phyloP scores from a whole-genome alignment of 495 filamentous ascomycete genomes.

The Hypoxylon subgilvum region DNA sequence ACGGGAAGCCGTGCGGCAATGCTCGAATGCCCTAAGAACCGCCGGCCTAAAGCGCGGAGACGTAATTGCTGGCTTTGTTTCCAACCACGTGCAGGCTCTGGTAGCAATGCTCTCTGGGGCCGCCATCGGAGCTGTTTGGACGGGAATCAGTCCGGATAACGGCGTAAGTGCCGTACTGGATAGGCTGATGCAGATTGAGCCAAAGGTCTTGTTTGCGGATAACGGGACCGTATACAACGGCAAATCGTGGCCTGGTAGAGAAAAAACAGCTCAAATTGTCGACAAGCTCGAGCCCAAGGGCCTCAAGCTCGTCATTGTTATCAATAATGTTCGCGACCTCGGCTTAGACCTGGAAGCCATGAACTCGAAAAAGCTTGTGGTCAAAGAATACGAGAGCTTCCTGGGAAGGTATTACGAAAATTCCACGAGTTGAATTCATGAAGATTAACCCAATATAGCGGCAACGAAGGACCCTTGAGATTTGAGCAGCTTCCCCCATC shows the following conservation, averaged over 20 bases:
- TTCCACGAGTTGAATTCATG: too few species aligned
- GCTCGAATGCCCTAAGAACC: constrained; percentile 71
- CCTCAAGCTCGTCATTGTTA: constrained; percentile 70
- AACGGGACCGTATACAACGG: constrained; percentile 89
- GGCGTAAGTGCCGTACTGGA: constrained; percentile 77
- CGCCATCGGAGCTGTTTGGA: constrained; percentile 87
- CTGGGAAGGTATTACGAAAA: constrained; percentile 40
- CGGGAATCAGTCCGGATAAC: constrained; percentile 82
- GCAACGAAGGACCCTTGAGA: constrained; percentile 53
- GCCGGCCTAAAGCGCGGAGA: constrained; percentile 71
- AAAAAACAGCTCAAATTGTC: constrained; percentile 76
- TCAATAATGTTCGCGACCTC: constrained; percentile 63
- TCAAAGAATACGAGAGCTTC: constrained; percentile 48
- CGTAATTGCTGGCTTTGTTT: constrained; percentile 80
- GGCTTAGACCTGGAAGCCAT: constrained; percentile 59
- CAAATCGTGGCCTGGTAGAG: constrained; percentile 72
- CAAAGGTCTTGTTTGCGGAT: constrained; percentile 81
- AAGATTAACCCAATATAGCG: constrained; percentile 35
- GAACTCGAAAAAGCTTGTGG: constrained; percentile 53
- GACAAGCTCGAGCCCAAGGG: constrained; percentile 61
- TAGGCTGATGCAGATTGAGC: constrained; percentile 79
- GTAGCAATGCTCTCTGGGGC: constrained; percentile 85
- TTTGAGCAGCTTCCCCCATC: constrained; percentile 80
- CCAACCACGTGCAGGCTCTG: constrained; percentile 82
- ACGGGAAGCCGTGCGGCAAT: constrained; percentile 74